Conservation (phyloP, 2,329 filamentous ascomycete genomes). For the Aspergillus neotritici region DNA sequence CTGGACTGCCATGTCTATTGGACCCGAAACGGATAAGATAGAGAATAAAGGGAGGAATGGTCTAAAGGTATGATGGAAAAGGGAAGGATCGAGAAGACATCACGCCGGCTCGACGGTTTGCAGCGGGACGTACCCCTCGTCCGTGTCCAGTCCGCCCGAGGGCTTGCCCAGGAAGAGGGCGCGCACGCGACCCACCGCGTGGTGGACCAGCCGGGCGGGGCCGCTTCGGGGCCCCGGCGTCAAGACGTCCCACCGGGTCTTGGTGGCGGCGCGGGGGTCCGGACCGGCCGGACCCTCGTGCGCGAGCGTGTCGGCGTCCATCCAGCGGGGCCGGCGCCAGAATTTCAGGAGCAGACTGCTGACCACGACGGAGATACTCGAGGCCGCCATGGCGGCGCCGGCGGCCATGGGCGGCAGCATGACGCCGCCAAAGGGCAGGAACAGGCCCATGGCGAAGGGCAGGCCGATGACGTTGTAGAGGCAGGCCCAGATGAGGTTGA, state of each 20-base stretch:
- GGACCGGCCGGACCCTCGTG: conserved; percentile 43
- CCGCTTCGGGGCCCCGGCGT: too few relatives aligned
- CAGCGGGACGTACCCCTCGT: conserved; percentile 43
- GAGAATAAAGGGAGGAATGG: background rate
- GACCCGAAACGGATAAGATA: background rate
- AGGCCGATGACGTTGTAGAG: conserved; percentile 87
- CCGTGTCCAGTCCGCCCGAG: conserved; percentile 18
- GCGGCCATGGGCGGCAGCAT: conserved; percentile 87
- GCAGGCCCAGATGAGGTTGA: conserved; percentile 90
- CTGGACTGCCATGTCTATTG: background rate
- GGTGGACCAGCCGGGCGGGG: too few relatives aligned
- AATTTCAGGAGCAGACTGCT: conserved; percentile 78
- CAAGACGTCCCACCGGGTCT: conserved; percentile 27
- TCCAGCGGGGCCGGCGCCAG: conserved; percentile 81
- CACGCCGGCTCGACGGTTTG: conserved; percentile 39
- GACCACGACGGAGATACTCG: conserved; percentile 81
- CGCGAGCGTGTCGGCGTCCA: conserved; percentile 65
- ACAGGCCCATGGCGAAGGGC: conserved; percentile 94
- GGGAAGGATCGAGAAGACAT: conserved; percentile 6
- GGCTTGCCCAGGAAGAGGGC: conserved; percentile 22
- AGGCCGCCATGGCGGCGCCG: conserved; percentile 86
- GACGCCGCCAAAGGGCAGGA: conserved; percentile 80
- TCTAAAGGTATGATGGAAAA: conserved; percentile 4
- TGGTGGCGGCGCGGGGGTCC: conserved; percentile 12
- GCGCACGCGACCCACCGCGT: too few relatives aligned